Conservation (phyloP, 2,329 filamentous ascomycete genomes). For the Aphanoascus verrucosus region DNA sequence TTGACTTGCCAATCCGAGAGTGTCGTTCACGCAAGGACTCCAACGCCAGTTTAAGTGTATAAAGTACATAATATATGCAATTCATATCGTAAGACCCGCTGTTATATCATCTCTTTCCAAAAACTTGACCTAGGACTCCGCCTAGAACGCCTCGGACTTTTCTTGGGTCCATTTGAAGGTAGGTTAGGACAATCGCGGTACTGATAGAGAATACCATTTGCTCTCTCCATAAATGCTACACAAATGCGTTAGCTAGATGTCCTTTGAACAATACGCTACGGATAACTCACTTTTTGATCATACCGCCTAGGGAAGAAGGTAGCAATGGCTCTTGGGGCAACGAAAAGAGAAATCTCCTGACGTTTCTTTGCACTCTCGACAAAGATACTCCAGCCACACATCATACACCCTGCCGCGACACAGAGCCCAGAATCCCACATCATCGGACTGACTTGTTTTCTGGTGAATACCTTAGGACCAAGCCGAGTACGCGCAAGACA, state of each 20-base stretch:
- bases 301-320: conserved; percentile 65
- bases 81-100: not conserved
- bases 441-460: conserved; percentile 41
- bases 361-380: conserved; percentile 55
- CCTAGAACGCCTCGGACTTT: conserved; percentile 61
- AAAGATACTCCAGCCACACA: conserved; percentile 75
- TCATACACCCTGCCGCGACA: conserved; percentile 57
- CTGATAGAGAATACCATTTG: conserved; percentile 55
- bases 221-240: conserved; percentile 56
- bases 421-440: conserved; percentile 54
- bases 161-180: conserved; percentile 50
- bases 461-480: conserved; percentile 57
- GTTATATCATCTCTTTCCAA: conserved; percentile 21
- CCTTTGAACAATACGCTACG: conserved; percentile 8
- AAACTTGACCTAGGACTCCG: conserved; percentile 44
- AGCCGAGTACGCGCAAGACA: conserved; percentile 65
- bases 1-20: no score
- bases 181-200: conserved; percentile 59
- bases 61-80: not conserved
- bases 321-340: conserved; percentile 65
- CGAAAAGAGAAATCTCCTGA: conserved; percentile 69
- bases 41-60: not conserved
- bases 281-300: conserved; percentile 33
- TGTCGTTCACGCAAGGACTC: not conserved
- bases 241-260: conserved; percentile 14